Evolutionary conservation across 495 filamentous ascomycete species (phyloP), one percentile per base, ranked within the genome.

Genomic region (Penicillium tannophilum): DNA sequence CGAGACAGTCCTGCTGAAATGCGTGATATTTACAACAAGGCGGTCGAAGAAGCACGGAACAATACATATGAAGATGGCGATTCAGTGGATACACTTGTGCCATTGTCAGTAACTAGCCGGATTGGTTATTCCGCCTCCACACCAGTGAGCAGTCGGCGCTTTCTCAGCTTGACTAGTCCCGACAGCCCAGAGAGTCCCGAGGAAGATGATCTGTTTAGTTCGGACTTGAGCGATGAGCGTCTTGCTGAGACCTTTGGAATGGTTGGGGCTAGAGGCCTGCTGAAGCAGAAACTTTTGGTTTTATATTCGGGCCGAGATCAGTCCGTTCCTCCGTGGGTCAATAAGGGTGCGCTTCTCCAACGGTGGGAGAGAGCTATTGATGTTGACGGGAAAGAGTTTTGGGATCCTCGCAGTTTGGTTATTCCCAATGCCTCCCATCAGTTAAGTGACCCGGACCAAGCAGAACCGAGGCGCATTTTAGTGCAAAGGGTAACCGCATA

Each of bases 181-280:
- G 79, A 78, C 24, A 72, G 70, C 44, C 69, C 81, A 35, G 62
- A 83, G 67, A 54, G 71, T 26, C 79, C 75, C 1, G 88, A 89
- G 8, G 89, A 89, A 46, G 93, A 97, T 69, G 93, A 97, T 70
- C 88, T 88, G 61, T 97, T 96, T 74, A 90, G 87, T 51, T 89
- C 88, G 17, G 90, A 93, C 71, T 71, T 96, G 19, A 67, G 70
- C 0, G 85, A 89, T 53, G 77, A 80, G 49, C 71, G 78, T 55
- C 67, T 93, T 20, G 58, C 51, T 28, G 59, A 66, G 35, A 88
- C 81, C 1, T 96, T 93, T 81, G 90, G 90, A 3, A 73, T 57
- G 63, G 69, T 88, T 31, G 73, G 76, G 31, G 52, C 75, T 46
- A 62, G 75, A 35, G 83, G 77, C 12, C 79, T 86, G 12, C 57